These are phyloP conservation scores for Ganoderma lingzhi DNA, from an alignment of 1,284 basidiomycete species.

Conservation along the genomic window DNA sequence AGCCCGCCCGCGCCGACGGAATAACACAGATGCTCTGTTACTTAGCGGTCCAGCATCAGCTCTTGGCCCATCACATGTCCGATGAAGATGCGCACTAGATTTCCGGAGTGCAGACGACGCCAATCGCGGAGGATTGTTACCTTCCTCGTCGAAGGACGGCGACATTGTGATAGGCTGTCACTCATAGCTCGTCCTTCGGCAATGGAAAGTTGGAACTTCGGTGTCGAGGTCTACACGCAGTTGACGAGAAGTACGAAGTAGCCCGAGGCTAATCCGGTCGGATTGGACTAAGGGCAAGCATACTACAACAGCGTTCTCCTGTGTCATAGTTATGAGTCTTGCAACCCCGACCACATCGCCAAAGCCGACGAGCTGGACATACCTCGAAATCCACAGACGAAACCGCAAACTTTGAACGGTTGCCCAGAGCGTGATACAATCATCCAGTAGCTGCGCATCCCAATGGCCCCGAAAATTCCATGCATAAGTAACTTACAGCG, in stretches of 20 bases:
- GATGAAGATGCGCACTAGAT: neutral
- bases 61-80: conserved; percentile 22
- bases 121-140: neutral
- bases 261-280: conserved; percentile 3
- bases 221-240: neutral
- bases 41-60: neutral
- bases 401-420: neutral
- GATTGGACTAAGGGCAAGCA: neutral
- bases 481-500: neutral
- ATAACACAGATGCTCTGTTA: neutral
- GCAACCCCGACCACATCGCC: neutral
- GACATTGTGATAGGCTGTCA: neutral
- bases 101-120: neutral
- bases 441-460: neutral
- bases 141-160: no score
- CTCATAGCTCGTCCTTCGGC: neutral
- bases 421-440: neutral
- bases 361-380: neutral
- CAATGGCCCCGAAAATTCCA: neutral
- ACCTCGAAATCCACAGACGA: neutral
- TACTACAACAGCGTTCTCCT: neutral
- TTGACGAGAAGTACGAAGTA: neutral
- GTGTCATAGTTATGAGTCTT: neutral
- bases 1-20: conserved; percentile 26
- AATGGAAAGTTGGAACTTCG: neutral